Conservation (phyloP, 2,329 filamentous ascomycete genomes). For the Sclerotiophoma versabilis region DNA sequence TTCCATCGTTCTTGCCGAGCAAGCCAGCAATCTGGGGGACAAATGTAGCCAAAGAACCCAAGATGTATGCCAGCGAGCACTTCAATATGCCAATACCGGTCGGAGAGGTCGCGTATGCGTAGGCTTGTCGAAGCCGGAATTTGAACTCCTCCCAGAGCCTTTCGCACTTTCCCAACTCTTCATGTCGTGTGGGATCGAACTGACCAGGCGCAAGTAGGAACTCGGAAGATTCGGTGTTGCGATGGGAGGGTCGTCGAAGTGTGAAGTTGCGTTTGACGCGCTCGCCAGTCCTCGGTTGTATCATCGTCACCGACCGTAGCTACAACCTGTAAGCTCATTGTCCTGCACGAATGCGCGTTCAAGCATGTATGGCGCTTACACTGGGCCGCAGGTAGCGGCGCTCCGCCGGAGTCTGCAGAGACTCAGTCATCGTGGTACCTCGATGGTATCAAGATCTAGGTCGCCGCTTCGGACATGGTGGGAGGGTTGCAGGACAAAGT, state of each 20-base stretch:
- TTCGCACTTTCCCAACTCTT: conserved; percentile 42
- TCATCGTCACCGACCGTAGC: conserved; percentile 84
- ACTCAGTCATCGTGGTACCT: conserved; percentile 37
- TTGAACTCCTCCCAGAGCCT: conserved; percentile 47
- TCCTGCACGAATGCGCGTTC: neutral
- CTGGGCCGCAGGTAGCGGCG: conserved; percentile 48
- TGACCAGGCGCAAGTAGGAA: conserved; percentile 49
- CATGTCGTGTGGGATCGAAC: conserved; percentile 37
- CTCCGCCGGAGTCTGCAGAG: conserved; percentile 39
- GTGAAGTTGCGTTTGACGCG: conserved; percentile 82
- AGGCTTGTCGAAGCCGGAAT: conserved; percentile 47
- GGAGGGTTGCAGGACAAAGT: neutral
- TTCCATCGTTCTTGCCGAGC: conserved; percentile 84
- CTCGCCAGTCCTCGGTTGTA: conserved; percentile 85
- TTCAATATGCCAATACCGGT: conserved; percentile 84
- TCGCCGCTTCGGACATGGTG: conserved; percentile 21
- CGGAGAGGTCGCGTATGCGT: conserved; percentile 72
- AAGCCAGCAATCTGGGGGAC: conserved; percentile 74
- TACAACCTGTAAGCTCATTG: conserved; percentile 48
- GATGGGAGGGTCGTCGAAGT: conserved; percentile 60
- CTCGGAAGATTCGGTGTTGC: conserved; percentile 54
- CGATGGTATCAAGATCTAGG: neutral
- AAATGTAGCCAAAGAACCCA: conserved; percentile 88
- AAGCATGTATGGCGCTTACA: conserved; percentile 34
- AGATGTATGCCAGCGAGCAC: conserved; percentile 86